Evolutionary conservation across 345 rosid species (phyloP), one percentile per base, ranked within the genome.

Genomic region (Gossypium anomalum): DNA sequence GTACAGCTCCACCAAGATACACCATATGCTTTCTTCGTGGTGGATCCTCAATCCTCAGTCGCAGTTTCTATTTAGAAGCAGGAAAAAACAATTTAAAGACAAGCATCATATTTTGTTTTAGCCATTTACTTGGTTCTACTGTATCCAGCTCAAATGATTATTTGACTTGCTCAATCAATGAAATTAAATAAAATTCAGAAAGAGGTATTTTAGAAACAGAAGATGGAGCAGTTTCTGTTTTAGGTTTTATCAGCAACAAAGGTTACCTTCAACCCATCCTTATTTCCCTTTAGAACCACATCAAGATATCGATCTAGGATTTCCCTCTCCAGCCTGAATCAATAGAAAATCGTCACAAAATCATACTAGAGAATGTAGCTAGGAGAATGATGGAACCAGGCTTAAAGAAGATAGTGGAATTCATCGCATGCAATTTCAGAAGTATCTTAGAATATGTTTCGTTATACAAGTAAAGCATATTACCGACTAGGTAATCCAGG

Each of bases 401-500:
- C 23, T 47, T 23, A 67, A 22, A 67, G 53, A 20, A 67, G 71
- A 67, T 14, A 22, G 29, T 22, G 20, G 29, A 47, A 47, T 44
- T 44, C 29, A 9, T 27, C 4, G 2, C 51, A 65, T 43, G 22
- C 17, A 65, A 43, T 47, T 47, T 67, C 56, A 47, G 7, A 14
- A 25, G 20, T 14, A 67, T 25, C 19, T 67, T 47, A 67, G 55
- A 67, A 45, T 13, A 47, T 47, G 38, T 45, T 22, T 22, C 38
- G 7, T 22, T 67, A 47, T 22, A 67, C 13, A 48, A 44, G 34
- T 44, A 20, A 67, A 48, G 41, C 1, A 41, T 51, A 79, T 75
- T 87, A 95, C 99, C 98, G 93, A 82, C 99, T 95, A 83, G 98
- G 99, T 69, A 95, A 86, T 75, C 99, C 99, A 25, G 98, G 99